Percentiles rank a stretch among this genome's conserved stretches.
phyloP scores from a whole-genome alignment of 129 eudicot species.

The Saussurea involucrata region DNA sequence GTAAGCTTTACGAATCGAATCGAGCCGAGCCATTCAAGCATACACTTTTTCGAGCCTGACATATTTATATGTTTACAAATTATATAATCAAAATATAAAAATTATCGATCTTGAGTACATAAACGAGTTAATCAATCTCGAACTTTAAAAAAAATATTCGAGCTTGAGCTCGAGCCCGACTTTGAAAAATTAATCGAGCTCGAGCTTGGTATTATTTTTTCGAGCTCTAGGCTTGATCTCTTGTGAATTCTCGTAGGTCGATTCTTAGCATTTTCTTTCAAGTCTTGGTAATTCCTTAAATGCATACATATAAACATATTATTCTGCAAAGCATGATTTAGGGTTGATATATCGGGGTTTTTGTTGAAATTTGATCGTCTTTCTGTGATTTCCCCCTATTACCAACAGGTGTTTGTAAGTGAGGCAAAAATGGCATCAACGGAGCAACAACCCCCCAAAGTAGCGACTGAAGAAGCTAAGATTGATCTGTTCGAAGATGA shows the following conservation, averaged over 20 bases:
- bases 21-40: no score
- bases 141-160: no score
- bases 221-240: no score
- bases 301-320: background rate
- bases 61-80: no score
- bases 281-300: background rate
- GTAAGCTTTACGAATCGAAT: no score
- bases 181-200: no score
- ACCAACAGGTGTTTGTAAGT: background rate
- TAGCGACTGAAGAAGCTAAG: conserved; percentile 54
- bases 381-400: background rate
- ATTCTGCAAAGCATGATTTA: background rate
- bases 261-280: background rate
- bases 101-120: no score
- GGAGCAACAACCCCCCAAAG: conserved; percentile 25
- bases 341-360: background rate
- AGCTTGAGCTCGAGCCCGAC: no score
- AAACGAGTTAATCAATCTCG: no score
- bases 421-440: conserved; percentile 40
- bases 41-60: no score
- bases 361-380: background rate
- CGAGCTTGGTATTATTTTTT: no score
- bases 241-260: conserved; percentile 3
- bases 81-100: no score
- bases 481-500: conserved; percentile 74